These are phyloP conservation scores for Glycine soja DNA, from an alignment of 306 rosid genomes.

Conservation along the genomic window DNA sequence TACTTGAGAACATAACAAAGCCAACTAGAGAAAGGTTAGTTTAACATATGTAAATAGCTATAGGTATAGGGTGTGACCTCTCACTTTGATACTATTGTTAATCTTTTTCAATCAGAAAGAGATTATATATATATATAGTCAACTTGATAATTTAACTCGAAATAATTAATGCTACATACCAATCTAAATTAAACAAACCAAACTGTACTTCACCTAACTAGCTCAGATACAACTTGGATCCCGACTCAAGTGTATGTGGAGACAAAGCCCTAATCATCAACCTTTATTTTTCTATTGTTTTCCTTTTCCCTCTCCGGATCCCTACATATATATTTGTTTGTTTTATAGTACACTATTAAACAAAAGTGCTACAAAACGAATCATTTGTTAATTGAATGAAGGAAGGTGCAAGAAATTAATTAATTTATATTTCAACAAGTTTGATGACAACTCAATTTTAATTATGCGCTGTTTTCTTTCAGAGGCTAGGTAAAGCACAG, in stretches of 20 bases:
- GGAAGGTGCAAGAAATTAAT: conserved; percentile 20
- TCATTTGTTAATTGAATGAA: conserved; percentile 9
- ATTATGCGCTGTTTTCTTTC: conserved; percentile 12
- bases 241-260: neutral
- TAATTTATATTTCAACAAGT: neutral
- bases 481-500: neutral
- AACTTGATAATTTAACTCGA: neutral
- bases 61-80: neutral
- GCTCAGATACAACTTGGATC: conserved; percentile 8
- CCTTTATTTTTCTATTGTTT: neutral
- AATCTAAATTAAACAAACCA: conserved; percentile 3
- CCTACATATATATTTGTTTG: neutral
- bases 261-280: neutral
- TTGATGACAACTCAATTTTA: conserved; percentile 41
- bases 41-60: neutral
- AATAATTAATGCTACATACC: neutral
- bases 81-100: neutral
- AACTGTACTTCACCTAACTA: neutral
- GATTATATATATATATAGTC: neutral
- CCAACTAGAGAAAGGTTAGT: neutral
- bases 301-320: neutral
- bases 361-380: neutral
- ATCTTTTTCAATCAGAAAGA: neutral
- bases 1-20: neutral
- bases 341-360: neutral